Percentiles rank a stretch among this genome's conserved stretches.
phyloP scores from a whole-genome alignment of 2,329 filamentous ascomycete species.

The Penicillium decumbens region DNA sequence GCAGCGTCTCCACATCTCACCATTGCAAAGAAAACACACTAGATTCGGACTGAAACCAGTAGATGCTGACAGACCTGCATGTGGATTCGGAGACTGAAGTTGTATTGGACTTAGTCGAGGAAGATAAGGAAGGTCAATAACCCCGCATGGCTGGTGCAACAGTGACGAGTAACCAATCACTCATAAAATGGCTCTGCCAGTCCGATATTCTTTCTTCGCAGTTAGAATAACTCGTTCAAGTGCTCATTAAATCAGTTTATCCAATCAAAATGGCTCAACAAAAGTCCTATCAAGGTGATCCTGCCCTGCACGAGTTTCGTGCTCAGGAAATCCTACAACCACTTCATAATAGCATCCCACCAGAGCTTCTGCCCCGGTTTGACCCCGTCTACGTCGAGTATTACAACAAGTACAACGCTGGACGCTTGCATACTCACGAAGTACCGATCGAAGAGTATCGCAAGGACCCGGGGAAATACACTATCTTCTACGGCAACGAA shows the following conservation, averaged over 20 bases:
- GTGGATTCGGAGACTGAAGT: not conserved
- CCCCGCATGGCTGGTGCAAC: not conserved
- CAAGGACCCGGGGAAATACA: constrained; percentile 38
- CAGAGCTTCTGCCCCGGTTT: constrained; percentile 35
- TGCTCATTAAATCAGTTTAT: not conserved
- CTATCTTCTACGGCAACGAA: constrained; percentile 38
- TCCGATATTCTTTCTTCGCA: not conserved
- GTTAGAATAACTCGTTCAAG: not conserved
- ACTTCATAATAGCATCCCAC: constrained; percentile 42
- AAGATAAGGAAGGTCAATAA: not conserved
- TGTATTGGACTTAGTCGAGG: too few relatives aligned
- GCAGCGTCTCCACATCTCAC: not conserved
- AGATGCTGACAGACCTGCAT: not conserved
- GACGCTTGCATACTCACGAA: constrained; percentile 42
- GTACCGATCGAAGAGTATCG: constrained; percentile 40
- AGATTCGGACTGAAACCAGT: not conserved
- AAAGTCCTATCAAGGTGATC: constrained; percentile 8
- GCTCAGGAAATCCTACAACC: constrained; percentile 29
- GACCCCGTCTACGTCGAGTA: constrained; percentile 42
- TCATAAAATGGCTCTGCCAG: not conserved
- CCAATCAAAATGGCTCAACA: constrained; percentile 9
- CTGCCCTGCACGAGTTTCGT: constrained; percentile 25
- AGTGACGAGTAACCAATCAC: not conserved
- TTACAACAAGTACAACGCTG: constrained; percentile 42
- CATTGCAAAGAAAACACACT: not conserved